Conservation (phyloP, 306 rosid genomes). For the Dryas drummondii region DNA sequence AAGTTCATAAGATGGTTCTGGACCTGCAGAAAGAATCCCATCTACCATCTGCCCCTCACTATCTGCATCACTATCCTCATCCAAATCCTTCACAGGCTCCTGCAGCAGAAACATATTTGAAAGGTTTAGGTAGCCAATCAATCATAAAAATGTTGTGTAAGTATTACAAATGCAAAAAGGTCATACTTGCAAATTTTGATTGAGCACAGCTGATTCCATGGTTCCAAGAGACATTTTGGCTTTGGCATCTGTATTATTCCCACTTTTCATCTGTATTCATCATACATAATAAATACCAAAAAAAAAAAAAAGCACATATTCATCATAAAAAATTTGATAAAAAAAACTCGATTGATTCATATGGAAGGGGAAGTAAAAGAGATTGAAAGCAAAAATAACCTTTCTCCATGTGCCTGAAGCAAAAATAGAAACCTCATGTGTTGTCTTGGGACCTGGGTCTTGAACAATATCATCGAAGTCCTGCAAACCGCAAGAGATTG, state of each 20-base stretch:
- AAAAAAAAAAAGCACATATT: not conserved
- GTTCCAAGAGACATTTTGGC: slow-evolving; percentile 37
- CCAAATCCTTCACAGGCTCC: slow-evolving; percentile 49
- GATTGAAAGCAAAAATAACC: slow-evolving; percentile 34
- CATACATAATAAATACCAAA: slow-evolving; percentile 13
- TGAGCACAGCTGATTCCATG: slow-evolving; percentile 26
- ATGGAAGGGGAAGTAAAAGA: not conserved
- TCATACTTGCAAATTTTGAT: slow-evolving; percentile 49
- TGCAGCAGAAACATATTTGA: slow-evolving; percentile 22
- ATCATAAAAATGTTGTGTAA: slow-evolving; percentile 11
- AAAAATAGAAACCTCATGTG: slow-evolving; percentile 77
- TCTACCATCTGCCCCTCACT: slow-evolving; percentile 77
- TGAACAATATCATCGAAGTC: slow-evolving; percentile 49
- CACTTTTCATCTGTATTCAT: slow-evolving; percentile 56
- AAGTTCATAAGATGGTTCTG: slow-evolving; percentile 62
- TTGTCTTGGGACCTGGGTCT: slow-evolving; percentile 76
- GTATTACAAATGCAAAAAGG: slow-evolving; percentile 13
- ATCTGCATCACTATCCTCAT: slow-evolving; percentile 68
- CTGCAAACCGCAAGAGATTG: slow-evolving; percentile 44
- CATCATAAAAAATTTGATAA: not conserved
- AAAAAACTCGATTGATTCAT: not conserved
- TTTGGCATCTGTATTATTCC: slow-evolving; percentile 32
- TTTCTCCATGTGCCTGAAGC: slow-evolving; percentile 76
- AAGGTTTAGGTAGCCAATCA: slow-evolving; percentile 10
- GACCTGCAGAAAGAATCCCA: slow-evolving; percentile 60